Evolutionary conservation across 2,329 filamentous ascomycete species (phyloP), one percentile per base, ranked within the genome.

Genomic region (Metarhizium sp.): DNA sequence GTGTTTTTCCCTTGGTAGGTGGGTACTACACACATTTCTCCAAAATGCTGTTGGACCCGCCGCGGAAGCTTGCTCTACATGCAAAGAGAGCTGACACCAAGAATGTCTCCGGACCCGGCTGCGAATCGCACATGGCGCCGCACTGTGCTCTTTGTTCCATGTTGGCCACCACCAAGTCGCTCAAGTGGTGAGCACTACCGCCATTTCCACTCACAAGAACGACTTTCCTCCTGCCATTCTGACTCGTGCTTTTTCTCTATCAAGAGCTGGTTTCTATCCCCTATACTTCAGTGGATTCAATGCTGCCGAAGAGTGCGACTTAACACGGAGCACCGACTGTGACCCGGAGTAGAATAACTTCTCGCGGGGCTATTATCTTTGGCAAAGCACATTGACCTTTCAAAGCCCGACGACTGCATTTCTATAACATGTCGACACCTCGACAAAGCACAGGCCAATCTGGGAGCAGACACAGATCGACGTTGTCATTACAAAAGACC

Each of bases 401-500:
- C 6, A 20, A 16, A 43, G 11, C 30, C 30, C 2, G 45, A 32
- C n/a, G 30, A 48, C 38, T 7, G 14, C 32, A 13, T 40, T 36
- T 6, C 30, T 47, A 13, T 25, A 29, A 43, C 51, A 70, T 70
- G 67, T 61, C 68, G 48, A 59, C 63, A 50, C 63, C 61, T 52
- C 63, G 66, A 50, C 61, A 63, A 53, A 62, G 62, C 11, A 62
- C 60, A n/a, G 54, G 57, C 42, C 61, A 60, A 56, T 54, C 60
- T 50, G 57, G 61, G 51, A 68, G 64, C 57, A 64, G 69, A 57
- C 86, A 88, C 66, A 75, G 85, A 59, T 84, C 82, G 55, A 88
- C 85, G 1, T 68, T 88, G 50, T 87, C 86, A 16, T 71, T 88
- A 20, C 82, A 85, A 61, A 87, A 87, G 66, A 90, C 85, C 2